Evolutionary conservation across 2,329 filamentous ascomycete genomes (phyloP).

Genomic region (Xylaria sp.): DNA sequence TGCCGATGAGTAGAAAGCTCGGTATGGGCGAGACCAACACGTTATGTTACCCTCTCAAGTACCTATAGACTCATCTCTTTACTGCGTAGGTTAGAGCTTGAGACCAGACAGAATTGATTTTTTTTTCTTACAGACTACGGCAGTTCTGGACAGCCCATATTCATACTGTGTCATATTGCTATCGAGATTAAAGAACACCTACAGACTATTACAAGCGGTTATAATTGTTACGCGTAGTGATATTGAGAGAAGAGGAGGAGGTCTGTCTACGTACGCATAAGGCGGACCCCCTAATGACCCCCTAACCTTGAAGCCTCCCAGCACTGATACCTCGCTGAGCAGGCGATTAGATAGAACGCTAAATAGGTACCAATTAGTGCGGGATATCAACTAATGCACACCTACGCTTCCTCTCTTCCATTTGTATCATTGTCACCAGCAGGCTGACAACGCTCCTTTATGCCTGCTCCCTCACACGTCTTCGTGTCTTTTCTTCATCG

Average conservation of each 20-base stretch:
- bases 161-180: background rate
- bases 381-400: background rate
- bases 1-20: background rate
- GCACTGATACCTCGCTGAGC: background rate
- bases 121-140: background rate
- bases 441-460: background rate
- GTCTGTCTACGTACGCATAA: background rate
- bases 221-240: background rate
- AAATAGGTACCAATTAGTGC: constrained; percentile 6
- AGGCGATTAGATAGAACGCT: constrained; percentile 19
- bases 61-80: constrained; percentile 14
- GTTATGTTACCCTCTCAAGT: background rate
- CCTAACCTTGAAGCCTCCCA: background rate
- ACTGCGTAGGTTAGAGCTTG: background rate
- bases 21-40: background rate
- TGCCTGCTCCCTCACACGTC: background rate
- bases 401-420: background rate
- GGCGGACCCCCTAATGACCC: background rate
- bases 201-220: background rate
- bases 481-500: background rate
- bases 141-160: background rate
- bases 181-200: background rate
- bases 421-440: constrained; percentile 8
- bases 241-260: background rate
- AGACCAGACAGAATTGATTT: background rate